Base-by-base conservation (phyloP, 1,139 yeast species). In the Kodamaea suecica region DNA sequence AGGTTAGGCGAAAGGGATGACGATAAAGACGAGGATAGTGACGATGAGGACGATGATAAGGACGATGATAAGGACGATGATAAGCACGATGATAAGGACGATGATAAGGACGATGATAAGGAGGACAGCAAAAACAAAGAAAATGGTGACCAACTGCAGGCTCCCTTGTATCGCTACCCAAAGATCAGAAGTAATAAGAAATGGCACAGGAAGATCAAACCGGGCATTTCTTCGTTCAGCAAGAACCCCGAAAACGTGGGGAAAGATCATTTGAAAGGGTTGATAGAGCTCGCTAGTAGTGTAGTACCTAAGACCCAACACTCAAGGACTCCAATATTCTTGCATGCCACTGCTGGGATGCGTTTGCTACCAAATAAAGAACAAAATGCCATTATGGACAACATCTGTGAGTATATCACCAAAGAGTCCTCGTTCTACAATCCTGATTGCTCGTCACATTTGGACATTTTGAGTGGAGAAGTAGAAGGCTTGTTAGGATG, bases 271-370 rank as follows among this genome's bases (percentile, higher is more conserved):
- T 53, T 86, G 13, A 63, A 69, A 33, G 63, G 69, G 29, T 61
- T 86, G 11, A 59, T 86, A 23, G 57, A 70, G 5, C 63, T 73
- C 32, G 84, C 88, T 3, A 61, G 72, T 41, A 54, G 68, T 5
- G 66, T 80, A 3, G 78, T 86, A 1, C 95, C 95, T 4, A 58
- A 62, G 30, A 73, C 78, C 9, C 86, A 83, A 52, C 83, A 79
- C 41, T 53, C 58, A n/a, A 58, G 90, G 30, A 85, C 95, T 0
- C 95, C 95, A 0, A 68, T 85, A 1, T 84, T 81, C 47, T 58
- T 85, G 20, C 87, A 82, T 53, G 84, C 92, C 0, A 84, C 95
- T 0, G 95, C 88, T 0, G 94, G 94, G 0, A 76, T 84, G 81
- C 63, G 95, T 30, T 55, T 79, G n/a, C 59, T 84, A 33, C 68